A percentile compares a stretch with the other conserved stretches of the same genome.
phyloP scores from a whole-genome alignment of 805 yeast species.

The Ogataea zsoltii region DNA sequence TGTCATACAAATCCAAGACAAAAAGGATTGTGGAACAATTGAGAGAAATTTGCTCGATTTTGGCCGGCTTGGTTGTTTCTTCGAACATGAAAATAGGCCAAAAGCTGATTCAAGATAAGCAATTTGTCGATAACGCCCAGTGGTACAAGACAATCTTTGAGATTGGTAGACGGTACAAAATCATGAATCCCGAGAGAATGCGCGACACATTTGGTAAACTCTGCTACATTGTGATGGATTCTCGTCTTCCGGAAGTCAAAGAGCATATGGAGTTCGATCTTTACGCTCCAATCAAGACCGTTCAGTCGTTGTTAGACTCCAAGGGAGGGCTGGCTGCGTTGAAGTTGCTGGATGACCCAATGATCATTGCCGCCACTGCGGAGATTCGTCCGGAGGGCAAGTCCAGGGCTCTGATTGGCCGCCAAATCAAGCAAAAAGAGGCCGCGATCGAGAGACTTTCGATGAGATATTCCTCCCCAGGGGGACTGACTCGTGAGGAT shows the following conservation, averaged over 20 bases:
- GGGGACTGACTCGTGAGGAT: slow-evolving; percentile 54
- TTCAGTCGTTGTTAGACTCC: slow-evolving; percentile 46
- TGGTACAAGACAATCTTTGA: slow-evolving; percentile 76
- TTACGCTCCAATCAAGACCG: slow-evolving; percentile 70
- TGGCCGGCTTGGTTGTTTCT: slow-evolving; percentile 78
- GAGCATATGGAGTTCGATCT: slow-evolving; percentile 75
- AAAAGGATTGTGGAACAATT: slow-evolving; percentile 71
- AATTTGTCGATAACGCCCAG: slow-evolving; percentile 65
- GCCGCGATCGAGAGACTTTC: slow-evolving; percentile 64
- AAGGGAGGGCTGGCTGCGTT: slow-evolving; percentile 38
- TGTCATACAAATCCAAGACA: slow-evolving; percentile 65
- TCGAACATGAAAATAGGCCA: slow-evolving; percentile 73
- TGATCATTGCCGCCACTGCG: slow-evolving; percentile 62
- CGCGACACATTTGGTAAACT: slow-evolving; percentile 76
- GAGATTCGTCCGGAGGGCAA: slow-evolving; percentile 64
- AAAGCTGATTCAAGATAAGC: slow-evolving; percentile 60
- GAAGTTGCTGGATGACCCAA: slow-evolving; percentile 55
- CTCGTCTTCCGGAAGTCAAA: slow-evolving; percentile 68
- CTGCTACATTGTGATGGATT: slow-evolving; percentile 85
- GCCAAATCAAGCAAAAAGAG: slow-evolving; percentile 66
- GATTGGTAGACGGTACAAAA: slow-evolving; percentile 77
- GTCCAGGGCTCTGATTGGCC: slow-evolving; percentile 52
- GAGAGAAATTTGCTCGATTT: slow-evolving; percentile 73
- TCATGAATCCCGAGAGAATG: slow-evolving; percentile 83
- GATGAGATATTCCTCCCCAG: slow-evolving; percentile 42